phyloP scores from a whole-genome alignment of 2,329 filamentous ascomycete genomes.

The Penicillium hesseltinei region DNA sequence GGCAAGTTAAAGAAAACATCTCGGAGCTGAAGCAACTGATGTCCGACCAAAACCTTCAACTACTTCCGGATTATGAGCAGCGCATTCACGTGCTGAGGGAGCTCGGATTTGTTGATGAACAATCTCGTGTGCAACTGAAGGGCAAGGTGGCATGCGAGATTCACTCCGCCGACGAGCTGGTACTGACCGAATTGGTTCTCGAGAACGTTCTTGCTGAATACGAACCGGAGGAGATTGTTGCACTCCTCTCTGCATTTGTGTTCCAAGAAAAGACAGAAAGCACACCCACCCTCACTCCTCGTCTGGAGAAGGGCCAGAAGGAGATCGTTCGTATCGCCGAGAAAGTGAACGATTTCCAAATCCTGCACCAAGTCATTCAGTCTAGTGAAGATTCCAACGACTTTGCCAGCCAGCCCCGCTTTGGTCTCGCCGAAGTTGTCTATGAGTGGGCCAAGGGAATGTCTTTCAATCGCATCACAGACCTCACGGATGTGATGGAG shows the following conservation, averaged over 20 bases:
- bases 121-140: constrained; percentile 86
- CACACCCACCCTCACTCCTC: constrained; percentile 75
- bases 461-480: constrained; percentile 97
- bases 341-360: constrained; percentile 87
- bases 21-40: constrained; percentile 80
- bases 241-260: constrained; percentile 88
- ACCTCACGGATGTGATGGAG: constrained; percentile 92
- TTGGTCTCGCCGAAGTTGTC: constrained; percentile 94
- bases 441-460: constrained; percentile 98
- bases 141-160: constrained; percentile 98
- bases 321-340: constrained; percentile 88
- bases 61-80: constrained; percentile 95
- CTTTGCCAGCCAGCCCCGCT: constrained; percentile 80
- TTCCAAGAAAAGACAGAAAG: constrained; percentile 95
- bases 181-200: constrained; percentile 91
- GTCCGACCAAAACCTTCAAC: constrained; percentile 92
- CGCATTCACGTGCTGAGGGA: constrained; percentile 89
- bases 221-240: constrained; percentile 94
- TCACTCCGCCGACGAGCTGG: constrained; percentile 92
- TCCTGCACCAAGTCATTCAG: constrained; percentile 85
- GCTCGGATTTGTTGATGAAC: constrained; percentile 84
- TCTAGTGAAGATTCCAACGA: constrained; percentile 88
- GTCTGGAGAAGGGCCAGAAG: constrained; percentile 75
- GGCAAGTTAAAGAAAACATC: constrained; percentile 94
- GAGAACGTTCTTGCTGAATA: constrained; percentile 96